phyloP scores from a whole-genome alignment of 495 filamentous ascomycete species.

The Barbatosphaeria neglecta region DNA sequence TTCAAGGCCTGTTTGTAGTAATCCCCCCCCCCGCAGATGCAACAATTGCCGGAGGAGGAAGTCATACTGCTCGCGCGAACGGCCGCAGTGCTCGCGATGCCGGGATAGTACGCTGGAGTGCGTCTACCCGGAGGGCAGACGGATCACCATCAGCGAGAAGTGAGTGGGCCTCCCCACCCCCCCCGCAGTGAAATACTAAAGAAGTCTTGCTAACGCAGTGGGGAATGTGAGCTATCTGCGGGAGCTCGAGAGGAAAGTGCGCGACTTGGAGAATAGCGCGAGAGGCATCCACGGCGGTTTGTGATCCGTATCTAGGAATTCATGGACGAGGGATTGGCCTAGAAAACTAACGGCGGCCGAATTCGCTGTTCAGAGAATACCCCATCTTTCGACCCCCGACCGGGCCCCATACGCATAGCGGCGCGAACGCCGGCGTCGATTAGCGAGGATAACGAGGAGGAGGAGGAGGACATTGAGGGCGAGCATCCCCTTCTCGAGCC shows the following conservation, averaged over 20 bases:
- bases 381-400: not conserved
- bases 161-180: slow-evolving; percentile 3
- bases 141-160: slow-evolving; percentile 12
- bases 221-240: slow-evolving; percentile 5
- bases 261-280: not conserved
- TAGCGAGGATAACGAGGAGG: slow-evolving; percentile 7
- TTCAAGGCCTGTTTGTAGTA: not conserved
- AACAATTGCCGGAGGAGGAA: slow-evolving; percentile 10
- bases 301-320: no score
- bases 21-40: slow-evolving; percentile 3
- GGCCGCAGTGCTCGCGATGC: slow-evolving; percentile 11
- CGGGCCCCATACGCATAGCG: not conserved
- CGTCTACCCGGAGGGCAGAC: slow-evolving; percentile 9
- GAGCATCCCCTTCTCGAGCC: slow-evolving; percentile 9
- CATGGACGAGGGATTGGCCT: no score
- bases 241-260: slow-evolving; percentile 9
- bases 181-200: no score
- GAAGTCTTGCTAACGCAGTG: not conserved
- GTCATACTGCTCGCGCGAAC: slow-evolving; percentile 11
- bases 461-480: slow-evolving; percentile 11
- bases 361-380: not conserved
- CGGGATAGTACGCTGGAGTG: slow-evolving; percentile 6
- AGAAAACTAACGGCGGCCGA: no score
- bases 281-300: not conserved
- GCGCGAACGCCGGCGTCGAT: not conserved